Percentiles rank a stretch among this genome's conserved stretches.
Evolutionary conservation across 257 asterid species (phyloP).

Genomic region (Solanum piurae): DNA sequence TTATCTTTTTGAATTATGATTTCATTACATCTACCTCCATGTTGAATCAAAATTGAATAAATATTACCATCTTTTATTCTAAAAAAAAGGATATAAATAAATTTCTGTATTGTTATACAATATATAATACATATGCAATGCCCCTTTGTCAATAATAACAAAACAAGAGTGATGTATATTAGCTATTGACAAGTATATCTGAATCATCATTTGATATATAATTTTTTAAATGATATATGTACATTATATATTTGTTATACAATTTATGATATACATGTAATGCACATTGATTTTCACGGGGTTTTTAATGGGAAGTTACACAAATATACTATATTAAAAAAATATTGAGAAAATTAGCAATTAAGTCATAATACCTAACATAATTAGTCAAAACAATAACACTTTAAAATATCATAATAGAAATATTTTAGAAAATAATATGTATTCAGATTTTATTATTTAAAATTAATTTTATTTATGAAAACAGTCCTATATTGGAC

Average conservation of each 20-base stretch:
- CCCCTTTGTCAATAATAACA: neutral
- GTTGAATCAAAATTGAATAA: neutral
- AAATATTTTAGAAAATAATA: no score
- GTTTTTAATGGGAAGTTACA: no score
- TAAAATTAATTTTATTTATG: no score
- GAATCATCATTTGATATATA: neutral
- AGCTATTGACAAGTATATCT: neutral
- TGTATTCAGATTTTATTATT: no score
- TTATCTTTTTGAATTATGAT: neutral
- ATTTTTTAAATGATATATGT: neutral
- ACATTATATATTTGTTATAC: neutral
- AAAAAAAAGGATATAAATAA: neutral
- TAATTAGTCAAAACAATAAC: no score
- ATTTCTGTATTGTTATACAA: neutral
- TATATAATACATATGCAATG: neutral
- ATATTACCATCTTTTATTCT: neutral
- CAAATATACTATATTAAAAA: no score
- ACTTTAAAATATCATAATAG: no score
- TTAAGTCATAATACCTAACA: no score
- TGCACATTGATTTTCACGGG: neutral
- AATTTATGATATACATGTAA: neutral
- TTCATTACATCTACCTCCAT: neutral
- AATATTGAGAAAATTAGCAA: no score
- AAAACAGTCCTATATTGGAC: no score
- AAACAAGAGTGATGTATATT: neutral